Evolutionary conservation across 2,329 filamentous ascomycete genomes (phyloP).

Genomic region (Pseudogymnoascus sp.): DNA sequence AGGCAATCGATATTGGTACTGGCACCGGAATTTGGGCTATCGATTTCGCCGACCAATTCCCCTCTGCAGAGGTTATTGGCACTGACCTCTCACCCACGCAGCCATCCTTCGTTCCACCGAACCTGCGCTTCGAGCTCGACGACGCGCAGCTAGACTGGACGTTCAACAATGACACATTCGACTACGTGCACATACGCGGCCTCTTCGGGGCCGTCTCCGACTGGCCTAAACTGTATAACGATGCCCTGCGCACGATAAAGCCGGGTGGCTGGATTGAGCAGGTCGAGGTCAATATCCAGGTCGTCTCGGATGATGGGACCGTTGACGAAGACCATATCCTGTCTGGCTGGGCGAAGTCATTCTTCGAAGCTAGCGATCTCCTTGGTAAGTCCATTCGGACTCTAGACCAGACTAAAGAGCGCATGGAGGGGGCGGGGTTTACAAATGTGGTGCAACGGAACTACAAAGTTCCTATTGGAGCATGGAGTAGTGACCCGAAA

Average conservation of each 20-base stretch:
- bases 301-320: constrained; percentile 10
- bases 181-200: constrained; percentile 31
- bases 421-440: constrained; percentile 21
- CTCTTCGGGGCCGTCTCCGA: constrained; percentile 31
- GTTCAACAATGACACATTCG: constrained; percentile 21
- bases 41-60: constrained; percentile 15
- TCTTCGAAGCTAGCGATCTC: constrained; percentile 32
- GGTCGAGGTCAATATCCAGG: constrained; percentile 10
- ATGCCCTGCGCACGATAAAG: constrained; percentile 10
- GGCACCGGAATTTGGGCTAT: constrained; percentile 6
- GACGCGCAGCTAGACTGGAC: constrained; percentile 28
- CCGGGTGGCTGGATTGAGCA: constrained; percentile 17
- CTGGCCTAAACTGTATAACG: constrained; percentile 15
- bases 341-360: neutral
- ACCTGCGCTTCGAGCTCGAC: constrained; percentile 26
- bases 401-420: constrained; percentile 18
- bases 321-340: constrained; percentile 3
- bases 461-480: constrained; percentile 16
- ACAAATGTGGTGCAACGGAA: constrained; percentile 15
- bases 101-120: constrained; percentile 22
- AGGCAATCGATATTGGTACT: constrained; percentile 9
- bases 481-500: constrained; percentile 11
- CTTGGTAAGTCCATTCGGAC: constrained; percentile 21
- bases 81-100: constrained; percentile 23
- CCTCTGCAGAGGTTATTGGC: constrained; percentile 19